Evolutionary conservation across 1,284 basidiomycete species (phyloP).

Genomic region (Ustilago vetiveriae): DNA sequence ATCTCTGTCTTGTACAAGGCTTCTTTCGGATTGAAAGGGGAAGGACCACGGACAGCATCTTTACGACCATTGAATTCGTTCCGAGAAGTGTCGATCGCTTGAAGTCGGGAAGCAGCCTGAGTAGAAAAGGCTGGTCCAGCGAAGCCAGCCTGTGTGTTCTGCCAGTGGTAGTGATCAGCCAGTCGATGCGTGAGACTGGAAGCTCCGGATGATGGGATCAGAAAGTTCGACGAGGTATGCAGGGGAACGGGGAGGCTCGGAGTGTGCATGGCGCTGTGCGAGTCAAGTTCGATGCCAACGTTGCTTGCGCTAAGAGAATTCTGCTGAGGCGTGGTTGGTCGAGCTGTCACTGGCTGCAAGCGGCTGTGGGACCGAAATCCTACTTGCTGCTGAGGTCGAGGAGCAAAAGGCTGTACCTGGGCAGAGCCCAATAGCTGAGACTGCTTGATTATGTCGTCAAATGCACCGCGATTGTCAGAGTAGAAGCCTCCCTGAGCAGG

Average conservation of each 20-base stretch:
- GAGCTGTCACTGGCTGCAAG: background rate
- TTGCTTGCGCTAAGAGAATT: background rate
- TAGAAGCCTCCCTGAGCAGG: background rate
- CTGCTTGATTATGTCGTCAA: background rate
- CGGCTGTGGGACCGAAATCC: background rate
- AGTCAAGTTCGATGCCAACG: background rate
- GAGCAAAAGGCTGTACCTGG: background rate
- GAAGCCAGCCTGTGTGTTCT: background rate
- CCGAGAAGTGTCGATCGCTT: background rate
- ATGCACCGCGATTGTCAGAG: background rate
- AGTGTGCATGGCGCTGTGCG: background rate
- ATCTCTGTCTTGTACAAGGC: constrained; percentile 90
- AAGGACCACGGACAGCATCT: background rate
- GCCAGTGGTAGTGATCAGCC: background rate
- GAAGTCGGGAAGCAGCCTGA: no score
- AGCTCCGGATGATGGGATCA: background rate
- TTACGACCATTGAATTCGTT: background rate
- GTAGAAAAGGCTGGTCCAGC: background rate
- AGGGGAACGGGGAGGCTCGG: no score
- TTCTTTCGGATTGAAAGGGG: constrained; percentile 83
- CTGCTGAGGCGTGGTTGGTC: background rate
- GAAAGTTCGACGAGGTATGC: background rate
- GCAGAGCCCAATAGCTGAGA: background rate
- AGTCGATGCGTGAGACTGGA: background rate
- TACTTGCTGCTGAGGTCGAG: background rate